Evolutionary conservation across 345 rosid species (phyloP), one percentile per base, ranked within the genome.

Genomic region (Gossypium stocksii): DNA sequence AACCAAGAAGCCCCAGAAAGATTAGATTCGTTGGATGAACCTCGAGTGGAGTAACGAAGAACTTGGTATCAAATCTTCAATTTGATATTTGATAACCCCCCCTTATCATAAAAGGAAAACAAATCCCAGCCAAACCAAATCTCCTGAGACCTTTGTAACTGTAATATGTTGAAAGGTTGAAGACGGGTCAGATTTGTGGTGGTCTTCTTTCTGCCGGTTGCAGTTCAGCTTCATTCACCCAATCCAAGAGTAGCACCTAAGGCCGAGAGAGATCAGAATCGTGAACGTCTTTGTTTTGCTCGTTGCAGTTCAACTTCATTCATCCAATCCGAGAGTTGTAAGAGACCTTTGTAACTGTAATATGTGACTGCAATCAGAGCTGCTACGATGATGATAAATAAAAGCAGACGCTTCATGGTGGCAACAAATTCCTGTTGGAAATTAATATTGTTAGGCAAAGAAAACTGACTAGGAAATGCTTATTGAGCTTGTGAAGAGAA

Each of bases 281-380:
- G 74, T 2, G 80, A 83, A 61, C 80, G 74, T 70, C 83, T 79
- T 83, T 70, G 84, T 73, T 79, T 82, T 27, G 76, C 85, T 82
- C 89, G 84, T 77, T 87, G 91, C 41, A 70, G 88, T 61, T 90
- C 98, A 8, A 87, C 71, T 83, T 86, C 92, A 76, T 92, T 89
- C 97, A 94, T 94, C 97, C 97, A 92, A 79, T 91, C 91, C 0
- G 88, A 83, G 22, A 94, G 95, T 86, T 83, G 75, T 76, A 94
- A 57, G 22, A 94, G 86, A 61, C 91, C 97, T 74, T 91, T 89
- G 83, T 91, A 89, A n/a, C 97, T 95, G 43, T 80, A 91, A 84
- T 84, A 90, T 7, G 81, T 54, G n/a, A 71, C 82, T 43, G 85
- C 85, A 3, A 79, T 41, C 52, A 86, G 25, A 65, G 82, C 81